These are phyloP conservation scores for Chytriomyces hyalinus DNA, from an alignment of 192 early-diverging fungal genomes.

Conservation along the genomic window DNA sequence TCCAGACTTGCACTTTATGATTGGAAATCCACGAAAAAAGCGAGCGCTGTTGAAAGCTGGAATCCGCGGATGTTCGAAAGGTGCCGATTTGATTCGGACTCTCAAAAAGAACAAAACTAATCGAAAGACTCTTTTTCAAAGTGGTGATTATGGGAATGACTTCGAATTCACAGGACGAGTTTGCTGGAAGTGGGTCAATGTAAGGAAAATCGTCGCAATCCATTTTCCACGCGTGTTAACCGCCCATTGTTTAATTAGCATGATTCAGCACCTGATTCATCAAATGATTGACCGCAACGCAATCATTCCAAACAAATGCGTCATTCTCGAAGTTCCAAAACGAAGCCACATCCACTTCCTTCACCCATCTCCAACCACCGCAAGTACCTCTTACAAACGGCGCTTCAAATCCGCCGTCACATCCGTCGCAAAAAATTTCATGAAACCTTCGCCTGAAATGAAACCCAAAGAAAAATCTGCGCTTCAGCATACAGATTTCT, in stretches of 20 bases:
- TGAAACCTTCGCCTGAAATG: no score
- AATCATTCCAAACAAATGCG: constrained; percentile 25
- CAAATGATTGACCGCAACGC: constrained; percentile 49
- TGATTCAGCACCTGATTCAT: constrained; percentile 69
- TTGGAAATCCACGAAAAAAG: constrained; percentile 47
- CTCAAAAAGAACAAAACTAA: background rate
- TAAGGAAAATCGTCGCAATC: no score
- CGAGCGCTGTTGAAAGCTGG: constrained; percentile 40
- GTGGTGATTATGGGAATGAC: constrained; percentile 24
- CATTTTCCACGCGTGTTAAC: no score
- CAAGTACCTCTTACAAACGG: background rate
- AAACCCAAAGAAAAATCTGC: background rate
- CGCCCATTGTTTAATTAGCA: constrained; percentile 15
- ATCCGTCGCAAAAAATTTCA: background rate
- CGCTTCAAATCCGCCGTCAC: background rate
- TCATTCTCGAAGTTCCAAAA: constrained; percentile 42
- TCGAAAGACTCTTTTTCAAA: background rate
- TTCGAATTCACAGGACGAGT: constrained; percentile 3
- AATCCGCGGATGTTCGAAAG: constrained; percentile 34
- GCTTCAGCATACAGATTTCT: constrained; percentile 26
- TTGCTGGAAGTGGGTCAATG: constrained; percentile 22
- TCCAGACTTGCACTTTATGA: constrained; percentile 45
- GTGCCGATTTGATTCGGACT: constrained; percentile 1
- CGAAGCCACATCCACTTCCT: constrained; percentile 68
- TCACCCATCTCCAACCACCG: constrained; percentile 40